A percentile compares a stretch with the other conserved stretches of the same genome.
phyloP scores from a whole-genome alignment of 345 rosid genomes.

The Ricinus communis region DNA sequence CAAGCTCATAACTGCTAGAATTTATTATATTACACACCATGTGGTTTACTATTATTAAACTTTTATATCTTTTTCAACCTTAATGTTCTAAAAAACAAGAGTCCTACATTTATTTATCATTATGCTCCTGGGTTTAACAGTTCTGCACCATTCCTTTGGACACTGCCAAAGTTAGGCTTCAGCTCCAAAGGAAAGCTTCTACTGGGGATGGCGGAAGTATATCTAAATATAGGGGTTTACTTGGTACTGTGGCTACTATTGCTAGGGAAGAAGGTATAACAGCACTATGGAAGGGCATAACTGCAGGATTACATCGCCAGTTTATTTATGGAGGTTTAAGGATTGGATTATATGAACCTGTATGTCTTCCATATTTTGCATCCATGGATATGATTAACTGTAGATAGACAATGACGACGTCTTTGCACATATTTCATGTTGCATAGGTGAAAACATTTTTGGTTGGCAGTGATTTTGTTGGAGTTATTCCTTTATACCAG shows the following conservation, averaged over 20 bases:
- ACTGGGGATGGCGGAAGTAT: constrained; percentile 55
- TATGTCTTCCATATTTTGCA: constrained; percentile 40
- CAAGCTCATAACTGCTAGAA: background rate
- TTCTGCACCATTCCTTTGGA: constrained; percentile 94
- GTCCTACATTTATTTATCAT: background rate
- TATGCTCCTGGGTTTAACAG: constrained; percentile 41
- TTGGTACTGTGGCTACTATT: constrained; percentile 91
- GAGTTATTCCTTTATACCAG: constrained; percentile 77
- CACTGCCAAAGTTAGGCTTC: constrained; percentile 99
- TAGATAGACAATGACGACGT: constrained; percentile 9
- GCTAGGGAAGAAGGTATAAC: constrained; percentile 91
- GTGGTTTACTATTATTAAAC: background rate
- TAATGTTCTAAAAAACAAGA: background rate
- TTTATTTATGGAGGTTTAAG: constrained; percentile 93
- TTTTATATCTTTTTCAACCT: too few relatives aligned
- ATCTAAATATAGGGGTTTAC: constrained; percentile 83
- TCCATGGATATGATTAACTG: background rate
- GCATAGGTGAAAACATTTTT: constrained; percentile 80
- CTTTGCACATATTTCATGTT: constrained; percentile 24
- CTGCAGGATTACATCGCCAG: constrained; percentile 96
- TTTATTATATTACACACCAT: background rate
- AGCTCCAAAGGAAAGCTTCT: constrained; percentile 77
- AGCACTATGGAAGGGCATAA: constrained; percentile 93
- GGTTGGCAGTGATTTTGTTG: constrained; percentile 76
- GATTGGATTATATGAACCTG: constrained; percentile 96